phyloP scores from a whole-genome alignment of 2,329 filamentous ascomycete genomes.

The Emmonsia crescens region DNA sequence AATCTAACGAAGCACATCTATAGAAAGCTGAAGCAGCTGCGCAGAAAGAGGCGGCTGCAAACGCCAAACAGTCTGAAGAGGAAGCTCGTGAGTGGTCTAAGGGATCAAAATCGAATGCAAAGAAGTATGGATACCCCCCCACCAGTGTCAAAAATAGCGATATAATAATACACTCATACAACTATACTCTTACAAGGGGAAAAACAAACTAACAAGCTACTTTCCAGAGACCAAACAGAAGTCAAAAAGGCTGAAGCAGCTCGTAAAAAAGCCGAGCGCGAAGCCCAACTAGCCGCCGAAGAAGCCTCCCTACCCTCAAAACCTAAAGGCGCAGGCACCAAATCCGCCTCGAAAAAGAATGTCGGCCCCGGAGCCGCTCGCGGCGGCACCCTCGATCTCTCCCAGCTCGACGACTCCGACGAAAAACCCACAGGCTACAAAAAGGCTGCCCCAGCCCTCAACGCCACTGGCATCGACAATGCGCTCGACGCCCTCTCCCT shows the following conservation, averaged over 20 bases:
- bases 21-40: conserved; percentile 84
- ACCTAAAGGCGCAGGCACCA: conserved; percentile 46
- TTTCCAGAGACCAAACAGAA: conserved; percentile 65
- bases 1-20: conserved; percentile 1
- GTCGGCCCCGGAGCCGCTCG: conserved; percentile 17
- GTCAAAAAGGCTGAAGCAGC: conserved; percentile 72
- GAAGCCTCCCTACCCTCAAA: conserved; percentile 55
- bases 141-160: not conserved
- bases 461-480: conserved; percentile 83
- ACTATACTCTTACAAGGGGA: not conserved
- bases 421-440: conserved; percentile 34
- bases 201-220: not conserved
- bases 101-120: conserved; percentile 71
- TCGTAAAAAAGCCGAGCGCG: conserved; percentile 85
- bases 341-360: conserved; percentile 40
- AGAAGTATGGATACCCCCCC: conserved; percentile 56
- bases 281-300: conserved; percentile 71
- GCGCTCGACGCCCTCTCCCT: conserved; percentile 77
- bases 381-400: conserved; percentile 58
- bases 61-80: conserved; percentile 52
- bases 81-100: conserved; percentile 75
- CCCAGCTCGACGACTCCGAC: conserved; percentile 54
- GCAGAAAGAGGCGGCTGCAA: conserved; percentile 61
- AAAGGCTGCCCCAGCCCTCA: conserved; percentile 48
- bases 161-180: not conserved